Conservation (phyloP, 768 basidiomycete species). For the Cystobasidium tubakii region DNA sequence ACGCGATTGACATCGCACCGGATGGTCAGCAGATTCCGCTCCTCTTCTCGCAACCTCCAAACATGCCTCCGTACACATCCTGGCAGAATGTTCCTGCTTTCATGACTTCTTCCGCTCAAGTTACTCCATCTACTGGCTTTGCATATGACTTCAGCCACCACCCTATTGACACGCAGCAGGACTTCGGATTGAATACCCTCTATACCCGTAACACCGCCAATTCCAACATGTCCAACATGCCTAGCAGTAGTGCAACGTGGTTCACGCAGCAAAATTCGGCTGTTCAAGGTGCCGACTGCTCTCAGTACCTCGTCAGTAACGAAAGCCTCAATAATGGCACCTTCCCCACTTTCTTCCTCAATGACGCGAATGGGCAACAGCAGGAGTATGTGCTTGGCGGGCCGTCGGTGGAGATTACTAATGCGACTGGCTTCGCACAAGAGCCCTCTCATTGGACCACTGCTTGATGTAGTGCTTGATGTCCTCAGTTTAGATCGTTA, state of each 20-base stretch:
- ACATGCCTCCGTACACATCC: background rate
- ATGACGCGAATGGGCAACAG: background rate
- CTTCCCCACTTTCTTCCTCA: background rate
- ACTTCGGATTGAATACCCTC: background rate
- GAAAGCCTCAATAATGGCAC: background rate
- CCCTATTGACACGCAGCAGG: background rate
- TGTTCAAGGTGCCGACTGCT: background rate
- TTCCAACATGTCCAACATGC: conserved; percentile 5
- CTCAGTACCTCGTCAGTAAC: background rate
- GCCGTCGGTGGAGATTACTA: background rate
- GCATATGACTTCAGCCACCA: background rate
- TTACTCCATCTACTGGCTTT: background rate
- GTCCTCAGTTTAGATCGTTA: background rate
- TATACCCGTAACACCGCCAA: background rate
- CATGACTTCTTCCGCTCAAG: background rate
- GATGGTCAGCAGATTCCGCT: background rate
- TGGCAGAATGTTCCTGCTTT: conserved; percentile 5
- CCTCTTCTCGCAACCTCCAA: background rate
- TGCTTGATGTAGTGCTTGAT: background rate
- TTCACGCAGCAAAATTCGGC: background rate
- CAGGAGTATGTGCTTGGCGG: background rate
- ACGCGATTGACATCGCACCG: background rate
- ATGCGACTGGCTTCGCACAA: background rate
- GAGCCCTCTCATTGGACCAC: background rate
- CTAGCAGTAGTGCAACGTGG: background rate